Evolutionary conservation across 2,329 filamentous ascomycete genomes (phyloP).

Genomic region (Xylariales sp.): DNA sequence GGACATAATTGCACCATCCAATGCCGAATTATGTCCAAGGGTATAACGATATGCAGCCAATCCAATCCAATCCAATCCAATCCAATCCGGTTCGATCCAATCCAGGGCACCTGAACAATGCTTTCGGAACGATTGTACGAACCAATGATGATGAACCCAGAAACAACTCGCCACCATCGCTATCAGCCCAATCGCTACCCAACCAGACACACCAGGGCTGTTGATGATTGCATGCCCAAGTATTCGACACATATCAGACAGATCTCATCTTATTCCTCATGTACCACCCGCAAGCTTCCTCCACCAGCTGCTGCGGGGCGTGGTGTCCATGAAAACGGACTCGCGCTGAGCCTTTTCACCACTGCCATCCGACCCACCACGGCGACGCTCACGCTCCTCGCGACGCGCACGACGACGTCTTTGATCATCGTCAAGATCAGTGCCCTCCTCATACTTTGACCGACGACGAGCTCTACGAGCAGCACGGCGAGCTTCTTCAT

Average conservation of each 20-base stretch:
- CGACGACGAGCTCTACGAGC: slow-evolving; percentile 41
- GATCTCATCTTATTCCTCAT: slow-evolving; percentile 6
- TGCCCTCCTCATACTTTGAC: slow-evolving; percentile 35
- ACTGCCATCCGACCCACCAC: slow-evolving; percentile 27
- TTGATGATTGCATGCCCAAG: neutral
- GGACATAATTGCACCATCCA: slow-evolving; percentile 1
- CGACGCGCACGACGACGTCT: slow-evolving; percentile 35
- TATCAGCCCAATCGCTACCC: slow-evolving; percentile 8
- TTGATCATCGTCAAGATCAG: slow-evolving; percentile 37
- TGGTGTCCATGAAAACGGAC: slow-evolving; percentile 38
- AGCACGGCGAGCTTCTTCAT: slow-evolving; percentile 47
- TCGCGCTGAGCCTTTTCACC: slow-evolving; percentile 34
- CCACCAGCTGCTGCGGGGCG: slow-evolving; percentile 56
- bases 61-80: neutral
- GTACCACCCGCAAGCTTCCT: slow-evolving; percentile 44
- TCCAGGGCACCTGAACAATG: no score
- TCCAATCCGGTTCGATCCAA: no score
- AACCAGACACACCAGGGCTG: neutral
- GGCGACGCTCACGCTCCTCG: slow-evolving; percentile 36
- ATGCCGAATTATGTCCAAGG: slow-evolving; percentile 2
- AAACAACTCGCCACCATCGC: slow-evolving; percentile 1
- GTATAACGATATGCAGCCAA: slow-evolving; percentile 1
- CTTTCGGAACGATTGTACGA: neutral
- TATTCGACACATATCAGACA: slow-evolving; percentile 6
- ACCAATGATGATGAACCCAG: slow-evolving; percentile 1